A percentile compares a stretch with the other conserved stretches of the same genome.
These are phyloP conservation scores for Aegilops longissima DNA, from an alignment of 176 grass and related monocot genomes.

Conservation along the genomic window DNA sequence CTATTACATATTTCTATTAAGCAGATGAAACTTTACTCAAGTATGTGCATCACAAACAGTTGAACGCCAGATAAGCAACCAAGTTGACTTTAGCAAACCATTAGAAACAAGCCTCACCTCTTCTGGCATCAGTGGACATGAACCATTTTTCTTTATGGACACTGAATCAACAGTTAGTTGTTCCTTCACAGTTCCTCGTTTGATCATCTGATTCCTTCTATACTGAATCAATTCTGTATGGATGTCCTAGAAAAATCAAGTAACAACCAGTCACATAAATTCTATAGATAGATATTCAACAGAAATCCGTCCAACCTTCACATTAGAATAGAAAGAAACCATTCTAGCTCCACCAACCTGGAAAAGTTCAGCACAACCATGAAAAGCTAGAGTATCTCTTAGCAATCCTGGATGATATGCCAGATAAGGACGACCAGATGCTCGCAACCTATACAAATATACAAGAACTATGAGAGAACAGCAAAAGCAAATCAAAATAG, in stretches of 20 bases:
- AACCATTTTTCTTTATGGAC: conserved; percentile 78
- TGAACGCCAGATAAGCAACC: background rate
- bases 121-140: conserved; percentile 94
- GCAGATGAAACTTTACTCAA: background rate
- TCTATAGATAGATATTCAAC: background rate
- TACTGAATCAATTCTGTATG: conserved; percentile 96
- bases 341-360: conserved; percentile 61
- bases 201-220: conserved; percentile 93
- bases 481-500: conserved; percentile 1
- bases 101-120: conserved; percentile 63
- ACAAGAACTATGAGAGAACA: conserved; percentile 3
- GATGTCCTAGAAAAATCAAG: conserved; percentile 71
- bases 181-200: conserved; percentile 70
- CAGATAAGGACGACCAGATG: conserved; percentile 75
- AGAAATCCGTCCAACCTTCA: background rate
- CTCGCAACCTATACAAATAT: conserved; percentile 63
- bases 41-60: background rate
- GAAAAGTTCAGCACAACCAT: conserved; percentile 97
- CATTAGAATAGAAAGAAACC: conserved; percentile 17
- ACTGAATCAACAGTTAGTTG: conserved; percentile 80
- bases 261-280: conserved; percentile 38
- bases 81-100: background rate
- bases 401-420: conserved; percentile 86
- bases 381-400: conserved; percentile 94
- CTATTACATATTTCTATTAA: background rate